These are phyloP conservation scores for Myxozyma lipomycoides DNA, from an alignment of 805 yeast genomes.

Conservation along the genomic window DNA sequence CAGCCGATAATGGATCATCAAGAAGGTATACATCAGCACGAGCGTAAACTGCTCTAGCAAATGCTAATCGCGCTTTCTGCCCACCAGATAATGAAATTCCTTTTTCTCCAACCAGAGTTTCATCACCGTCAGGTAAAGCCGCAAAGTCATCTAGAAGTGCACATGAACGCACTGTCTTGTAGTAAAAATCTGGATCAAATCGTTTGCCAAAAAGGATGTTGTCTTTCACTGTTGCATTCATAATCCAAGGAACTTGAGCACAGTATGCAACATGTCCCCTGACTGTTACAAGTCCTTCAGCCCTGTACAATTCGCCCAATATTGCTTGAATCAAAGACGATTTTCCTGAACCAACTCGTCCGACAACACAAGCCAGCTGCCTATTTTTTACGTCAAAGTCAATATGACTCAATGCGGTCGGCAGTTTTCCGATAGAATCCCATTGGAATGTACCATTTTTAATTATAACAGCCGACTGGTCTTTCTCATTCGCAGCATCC, in stretches of 20 bases:
- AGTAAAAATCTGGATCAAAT: constrained; percentile 75
- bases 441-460: constrained; percentile 40
- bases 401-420: constrained; percentile 55
- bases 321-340: constrained; percentile 74
- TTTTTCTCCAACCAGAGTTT: constrained; percentile 91
- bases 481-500: constrained; percentile 47
- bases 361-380: constrained; percentile 77
- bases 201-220: constrained; percentile 85
- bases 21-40: constrained; percentile 85
- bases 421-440: constrained; percentile 72
- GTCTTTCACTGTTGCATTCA: constrained; percentile 88
- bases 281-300: constrained; percentile 64
- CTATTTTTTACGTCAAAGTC: constrained; percentile 64
- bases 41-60: constrained; percentile 93
- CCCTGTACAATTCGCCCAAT: constrained; percentile 75
- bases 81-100: constrained; percentile 97
- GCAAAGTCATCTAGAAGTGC: constrained; percentile 75
- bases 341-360: constrained; percentile 89
- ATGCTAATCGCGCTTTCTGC: constrained; percentile 89
- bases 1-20: constrained; percentile 94
- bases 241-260: constrained; percentile 92
- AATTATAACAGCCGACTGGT: constrained; percentile 53
- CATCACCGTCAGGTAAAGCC: constrained; percentile 81
- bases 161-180: constrained; percentile 81
- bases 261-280: constrained; percentile 84